Percentiles rank a stretch among this genome's conserved stretches.
These are phyloP conservation scores for Gryganskiella cystojenkinii DNA, from an alignment of 192 early-diverging fungal genomes.

Conservation along the genomic window DNA sequence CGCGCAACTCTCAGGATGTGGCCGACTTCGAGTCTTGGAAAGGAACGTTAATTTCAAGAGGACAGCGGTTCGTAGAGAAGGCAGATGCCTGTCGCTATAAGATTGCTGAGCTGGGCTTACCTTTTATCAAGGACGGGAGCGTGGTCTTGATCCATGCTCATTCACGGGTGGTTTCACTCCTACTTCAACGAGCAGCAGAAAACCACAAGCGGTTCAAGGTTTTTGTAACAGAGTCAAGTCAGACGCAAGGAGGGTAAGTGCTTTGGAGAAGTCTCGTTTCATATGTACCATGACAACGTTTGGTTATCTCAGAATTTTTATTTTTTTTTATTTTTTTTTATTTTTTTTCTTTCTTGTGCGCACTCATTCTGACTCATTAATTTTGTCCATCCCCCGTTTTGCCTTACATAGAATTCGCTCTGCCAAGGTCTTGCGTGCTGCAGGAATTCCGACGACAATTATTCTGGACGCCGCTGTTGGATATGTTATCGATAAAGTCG, in stretches of 20 bases:
- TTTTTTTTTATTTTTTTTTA: background rate
- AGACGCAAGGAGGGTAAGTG: slow-evolving; percentile 73
- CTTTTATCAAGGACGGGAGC: slow-evolving; percentile 83
- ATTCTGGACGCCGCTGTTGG: slow-evolving; percentile 94
- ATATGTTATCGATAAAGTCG: slow-evolving; percentile 95
- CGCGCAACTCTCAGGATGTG: slow-evolving; percentile 68
- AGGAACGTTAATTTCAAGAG: slow-evolving; percentile 73
- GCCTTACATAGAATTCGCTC: slow-evolving; percentile 62
- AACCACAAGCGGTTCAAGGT: slow-evolving; percentile 91
- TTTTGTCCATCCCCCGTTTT: background rate
- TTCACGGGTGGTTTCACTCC: slow-evolving; percentile 91
- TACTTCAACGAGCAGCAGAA: slow-evolving; percentile 80
- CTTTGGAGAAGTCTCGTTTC: too few species aligned
- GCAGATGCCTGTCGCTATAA: slow-evolving; percentile 76
- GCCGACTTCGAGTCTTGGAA: slow-evolving; percentile 82
- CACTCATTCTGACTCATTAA: slow-evolving; percentile 43
- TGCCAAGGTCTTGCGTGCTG: slow-evolving; percentile 71
- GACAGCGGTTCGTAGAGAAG: slow-evolving; percentile 78
- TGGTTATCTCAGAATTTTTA: too few species aligned
- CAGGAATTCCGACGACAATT: slow-evolving; percentile 85
- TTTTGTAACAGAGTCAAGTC: slow-evolving; percentile 91
- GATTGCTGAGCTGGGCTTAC: slow-evolving; percentile 80
- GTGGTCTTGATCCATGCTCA: slow-evolving; percentile 94
- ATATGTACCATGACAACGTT: too few species aligned
- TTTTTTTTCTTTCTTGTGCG: background rate